These are phyloP conservation scores for Atalantia buxifolia DNA, from an alignment of 345 rosid species.

Conservation along the genomic window DNA sequence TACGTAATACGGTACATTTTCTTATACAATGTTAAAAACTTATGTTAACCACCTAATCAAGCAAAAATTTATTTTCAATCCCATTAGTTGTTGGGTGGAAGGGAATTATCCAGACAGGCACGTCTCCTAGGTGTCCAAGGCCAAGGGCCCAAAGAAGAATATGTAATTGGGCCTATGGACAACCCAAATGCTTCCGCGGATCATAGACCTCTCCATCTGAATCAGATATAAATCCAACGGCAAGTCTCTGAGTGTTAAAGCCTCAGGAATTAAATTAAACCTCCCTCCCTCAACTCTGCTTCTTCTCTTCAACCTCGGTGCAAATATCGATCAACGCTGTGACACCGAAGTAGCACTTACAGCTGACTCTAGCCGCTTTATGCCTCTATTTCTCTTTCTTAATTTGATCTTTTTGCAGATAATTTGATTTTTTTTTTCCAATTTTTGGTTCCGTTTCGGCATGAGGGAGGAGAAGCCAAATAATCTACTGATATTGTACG, in stretches of 20 bases:
- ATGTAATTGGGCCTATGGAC: not conserved
- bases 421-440: not conserved
- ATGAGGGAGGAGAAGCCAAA: conserved; percentile 35
- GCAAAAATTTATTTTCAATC: not conserved
- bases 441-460: not conserved
- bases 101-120: not conserved
- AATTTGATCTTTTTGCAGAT: not conserved
- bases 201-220: too few relatives aligned
- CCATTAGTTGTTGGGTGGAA: not conserved
- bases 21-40: too few relatives aligned
- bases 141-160: not conserved
- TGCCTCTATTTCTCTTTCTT: not conserved
- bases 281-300: too few relatives aligned
- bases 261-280: too few relatives aligned
- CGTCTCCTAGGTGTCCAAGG: not conserved
- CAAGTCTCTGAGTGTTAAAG: not conserved
- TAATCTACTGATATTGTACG: conserved; percentile 60
- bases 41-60: too few relatives aligned
- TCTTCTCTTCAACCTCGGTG: not conserved
- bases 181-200: too few relatives aligned
- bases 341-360: not conserved
- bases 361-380: not conserved
- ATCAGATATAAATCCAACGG: not conserved
- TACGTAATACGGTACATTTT: too few relatives aligned
- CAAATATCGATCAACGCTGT: not conserved